phyloP scores from a whole-genome alignment of 495 filamentous ascomycete species.

The Penicillium ucsense region DNA sequence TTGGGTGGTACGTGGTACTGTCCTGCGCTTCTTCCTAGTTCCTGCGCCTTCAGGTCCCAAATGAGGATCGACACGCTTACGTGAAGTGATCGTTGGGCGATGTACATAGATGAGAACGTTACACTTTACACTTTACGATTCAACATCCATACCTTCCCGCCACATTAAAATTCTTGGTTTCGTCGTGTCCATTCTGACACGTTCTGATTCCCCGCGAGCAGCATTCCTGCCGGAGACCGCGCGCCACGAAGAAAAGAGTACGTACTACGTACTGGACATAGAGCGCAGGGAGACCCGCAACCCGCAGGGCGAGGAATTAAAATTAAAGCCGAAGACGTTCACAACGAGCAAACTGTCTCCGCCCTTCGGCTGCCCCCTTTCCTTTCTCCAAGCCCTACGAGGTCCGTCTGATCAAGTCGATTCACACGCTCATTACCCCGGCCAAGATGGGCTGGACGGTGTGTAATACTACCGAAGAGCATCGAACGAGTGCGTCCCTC shows the following conservation, averaged over 20 bases:
- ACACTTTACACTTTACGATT: no score
- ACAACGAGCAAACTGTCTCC: not conserved
- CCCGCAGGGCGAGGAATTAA: no score
- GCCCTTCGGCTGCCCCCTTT: slow-evolving; percentile 5
- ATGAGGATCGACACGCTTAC: no score
- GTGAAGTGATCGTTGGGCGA: no score
- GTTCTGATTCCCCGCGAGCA: not conserved
- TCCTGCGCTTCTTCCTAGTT: no score
- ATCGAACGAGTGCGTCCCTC: slow-evolving; percentile 29
- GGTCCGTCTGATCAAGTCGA: no score
- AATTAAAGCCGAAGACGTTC: no score
- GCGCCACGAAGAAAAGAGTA: slow-evolving; percentile 13
- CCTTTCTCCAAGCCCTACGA: not conserved
- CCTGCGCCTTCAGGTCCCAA: no score
- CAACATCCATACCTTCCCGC: not conserved
- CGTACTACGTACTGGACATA: not conserved
- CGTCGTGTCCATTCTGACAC: not conserved
- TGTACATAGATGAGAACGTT: no score
- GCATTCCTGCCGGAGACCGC: slow-evolving; percentile 3
- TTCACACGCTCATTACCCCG: slow-evolving; percentile 1
- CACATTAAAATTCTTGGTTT: not conserved
- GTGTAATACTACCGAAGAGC: slow-evolving; percentile 40
- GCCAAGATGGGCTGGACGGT: slow-evolving; percentile 40
- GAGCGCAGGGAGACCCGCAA: no score
- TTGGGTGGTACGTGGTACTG: no score